phyloP scores from a whole-genome alignment of 1,284 basidiomycete genomes.

The Moesziomyces aphidis region DNA sequence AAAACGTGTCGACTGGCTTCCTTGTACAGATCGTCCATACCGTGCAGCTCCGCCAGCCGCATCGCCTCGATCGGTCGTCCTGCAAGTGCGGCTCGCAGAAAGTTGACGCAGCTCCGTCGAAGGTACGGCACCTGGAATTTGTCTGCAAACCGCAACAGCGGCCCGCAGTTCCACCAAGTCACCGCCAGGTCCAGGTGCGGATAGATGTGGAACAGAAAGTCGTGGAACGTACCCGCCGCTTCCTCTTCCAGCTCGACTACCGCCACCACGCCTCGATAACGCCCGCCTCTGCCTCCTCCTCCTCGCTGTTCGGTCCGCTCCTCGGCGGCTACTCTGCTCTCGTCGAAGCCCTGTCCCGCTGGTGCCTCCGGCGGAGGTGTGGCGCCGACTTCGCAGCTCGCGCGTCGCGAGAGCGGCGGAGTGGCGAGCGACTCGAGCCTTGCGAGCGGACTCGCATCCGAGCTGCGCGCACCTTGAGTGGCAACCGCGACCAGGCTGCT shows the following conservation, averaged over 20 bases:
- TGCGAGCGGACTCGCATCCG: slow-evolving; percentile 3
- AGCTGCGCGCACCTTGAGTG: background rate
- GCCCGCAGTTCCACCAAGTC: slow-evolving; percentile 49
- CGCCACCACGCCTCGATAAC: slow-evolving; percentile 19
- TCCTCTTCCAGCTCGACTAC: slow-evolving; percentile 53
- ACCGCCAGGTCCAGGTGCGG: slow-evolving; percentile 51
- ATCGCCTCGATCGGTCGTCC: slow-evolving; percentile 60
- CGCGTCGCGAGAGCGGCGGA: slow-evolving; percentile 26
- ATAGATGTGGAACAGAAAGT: slow-evolving; percentile 51
- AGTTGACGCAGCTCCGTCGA: slow-evolving; percentile 33
- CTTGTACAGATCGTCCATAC: slow-evolving; percentile 48
- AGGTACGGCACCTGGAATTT: slow-evolving; percentile 54
- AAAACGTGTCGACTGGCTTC: slow-evolving; percentile 56
- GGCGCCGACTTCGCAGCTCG: slow-evolving; percentile 2
- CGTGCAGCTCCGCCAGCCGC: slow-evolving; percentile 46
- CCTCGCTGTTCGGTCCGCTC: background rate
- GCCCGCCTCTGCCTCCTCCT: background rate
- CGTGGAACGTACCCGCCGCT: slow-evolving; percentile 47
- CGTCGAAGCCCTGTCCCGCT: too few relatives aligned
- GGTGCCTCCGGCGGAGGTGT: too few relatives aligned
- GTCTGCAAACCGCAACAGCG: slow-evolving; percentile 49
- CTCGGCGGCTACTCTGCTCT: background rate
- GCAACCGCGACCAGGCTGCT: background rate
- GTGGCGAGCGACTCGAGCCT: slow-evolving; percentile 38
- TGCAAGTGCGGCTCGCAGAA: slow-evolving; percentile 48